phyloP scores from a whole-genome alignment of 2,329 filamentous ascomycete genomes.

The Penicillium sp. region DNA sequence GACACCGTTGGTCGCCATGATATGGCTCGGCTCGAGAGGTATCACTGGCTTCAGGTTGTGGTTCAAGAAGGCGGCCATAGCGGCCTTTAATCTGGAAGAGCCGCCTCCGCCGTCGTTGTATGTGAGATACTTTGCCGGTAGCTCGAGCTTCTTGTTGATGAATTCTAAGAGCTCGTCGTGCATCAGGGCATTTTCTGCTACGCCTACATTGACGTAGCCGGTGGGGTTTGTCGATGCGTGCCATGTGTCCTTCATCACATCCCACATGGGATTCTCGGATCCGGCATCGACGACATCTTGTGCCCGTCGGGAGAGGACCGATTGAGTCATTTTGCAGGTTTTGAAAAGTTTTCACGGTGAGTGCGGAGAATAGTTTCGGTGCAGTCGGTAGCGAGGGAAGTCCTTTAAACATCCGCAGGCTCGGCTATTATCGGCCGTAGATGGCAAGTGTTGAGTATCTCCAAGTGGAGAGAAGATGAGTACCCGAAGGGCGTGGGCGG shows the following conservation, averaged over 20 bases:
- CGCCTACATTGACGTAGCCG: constrained; percentile 45
- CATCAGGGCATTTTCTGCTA: constrained; percentile 49
- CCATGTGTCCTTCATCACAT: constrained; percentile 42
- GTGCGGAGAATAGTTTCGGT: background rate
- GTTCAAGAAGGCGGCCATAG: constrained; percentile 29
- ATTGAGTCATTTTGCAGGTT: background rate
- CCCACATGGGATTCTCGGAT: constrained; percentile 31
- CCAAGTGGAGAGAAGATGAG: background rate
- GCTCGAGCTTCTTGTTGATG: constrained; percentile 34
- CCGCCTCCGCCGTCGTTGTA: constrained; percentile 34
- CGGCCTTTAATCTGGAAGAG: constrained; percentile 18
- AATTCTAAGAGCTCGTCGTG: constrained; percentile 39
- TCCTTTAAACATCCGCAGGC: background rate
- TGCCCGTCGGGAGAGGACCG: constrained; percentile 12
- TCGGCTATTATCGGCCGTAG: background rate
- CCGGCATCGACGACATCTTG: constrained; percentile 7
- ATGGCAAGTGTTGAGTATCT: background rate
- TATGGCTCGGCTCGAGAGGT: constrained; percentile 21
- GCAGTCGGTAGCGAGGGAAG: too few species aligned
- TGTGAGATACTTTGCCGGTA: constrained; percentile 28
- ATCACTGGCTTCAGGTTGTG: constrained; percentile 23
- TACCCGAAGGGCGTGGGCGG: background rate
- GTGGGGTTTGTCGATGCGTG: constrained; percentile 28
- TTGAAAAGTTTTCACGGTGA: background rate
- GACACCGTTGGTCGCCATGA: constrained; percentile 31